Percentiles rank a stretch among this genome's conserved stretches.
These are phyloP conservation scores for Russula compacta DNA, from an alignment of 768 basidiomycete species.

Conservation along the genomic window DNA sequence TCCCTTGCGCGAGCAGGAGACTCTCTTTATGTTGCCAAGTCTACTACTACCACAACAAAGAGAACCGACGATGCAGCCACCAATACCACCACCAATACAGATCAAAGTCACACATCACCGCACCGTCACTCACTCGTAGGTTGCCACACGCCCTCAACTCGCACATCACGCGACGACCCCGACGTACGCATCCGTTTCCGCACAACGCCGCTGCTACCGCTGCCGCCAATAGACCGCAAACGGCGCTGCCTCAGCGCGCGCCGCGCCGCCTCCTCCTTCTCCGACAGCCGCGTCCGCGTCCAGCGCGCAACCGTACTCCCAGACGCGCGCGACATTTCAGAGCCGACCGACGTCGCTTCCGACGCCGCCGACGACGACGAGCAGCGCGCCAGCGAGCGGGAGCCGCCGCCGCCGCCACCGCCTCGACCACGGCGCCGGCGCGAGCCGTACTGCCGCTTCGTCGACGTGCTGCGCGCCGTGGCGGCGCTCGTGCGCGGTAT, in stretches of 20 bases:
- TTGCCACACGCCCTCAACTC: not conserved
- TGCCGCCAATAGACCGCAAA: not conserved
- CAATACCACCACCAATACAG: too few relatives aligned
- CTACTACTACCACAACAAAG: too few relatives aligned
- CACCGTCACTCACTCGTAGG: too few relatives aligned
- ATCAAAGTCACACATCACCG: too few relatives aligned
- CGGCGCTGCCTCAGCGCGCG: conserved; percentile 16
- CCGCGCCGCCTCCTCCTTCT: conserved; percentile 17
- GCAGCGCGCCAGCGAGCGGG: not conserved
- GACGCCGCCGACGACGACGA: conserved; percentile 7
- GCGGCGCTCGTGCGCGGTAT: not conserved
- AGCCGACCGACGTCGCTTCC: conserved; percentile 15
- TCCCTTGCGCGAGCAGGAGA: too few relatives aligned
- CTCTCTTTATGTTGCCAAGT: too few relatives aligned
- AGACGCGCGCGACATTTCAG: conserved; percentile 18
- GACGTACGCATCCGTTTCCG: not conserved
- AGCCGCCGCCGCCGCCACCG: not conserved
- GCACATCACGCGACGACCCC: not conserved
- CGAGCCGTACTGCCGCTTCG: not conserved
- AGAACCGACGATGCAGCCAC: too few relatives aligned
- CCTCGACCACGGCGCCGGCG: not conserved
- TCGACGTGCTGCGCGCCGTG: not conserved
- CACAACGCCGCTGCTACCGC: not conserved
- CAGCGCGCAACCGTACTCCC: not conserved
- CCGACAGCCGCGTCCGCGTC: conserved; percentile 3